Conservation (phyloP, 2,329 filamentous ascomycete species). For the Aspergillus sp. region DNA sequence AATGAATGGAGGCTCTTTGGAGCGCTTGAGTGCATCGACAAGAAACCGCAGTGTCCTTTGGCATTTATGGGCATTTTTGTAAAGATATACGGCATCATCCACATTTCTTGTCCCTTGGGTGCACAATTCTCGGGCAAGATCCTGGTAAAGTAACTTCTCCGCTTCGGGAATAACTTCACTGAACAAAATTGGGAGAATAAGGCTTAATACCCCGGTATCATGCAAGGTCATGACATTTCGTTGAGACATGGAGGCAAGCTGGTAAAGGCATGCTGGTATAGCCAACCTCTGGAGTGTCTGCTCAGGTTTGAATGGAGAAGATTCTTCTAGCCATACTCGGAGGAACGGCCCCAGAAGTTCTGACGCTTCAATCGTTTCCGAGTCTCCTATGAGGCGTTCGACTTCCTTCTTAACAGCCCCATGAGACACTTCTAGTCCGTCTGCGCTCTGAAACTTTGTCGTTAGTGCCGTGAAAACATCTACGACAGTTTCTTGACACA, state of each 20-base stretch:
- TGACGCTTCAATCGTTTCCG: constrained; percentile 44
- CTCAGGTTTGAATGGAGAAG: constrained; percentile 50
- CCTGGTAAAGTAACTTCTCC: constrained; percentile 62
- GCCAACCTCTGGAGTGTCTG: constrained; percentile 49
- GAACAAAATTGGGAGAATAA: constrained; percentile 65
- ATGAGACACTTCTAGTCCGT: constrained; percentile 14
- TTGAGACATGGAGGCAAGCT: constrained; percentile 61
- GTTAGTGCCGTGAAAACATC: constrained; percentile 58
- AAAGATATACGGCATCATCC: constrained; percentile 79
- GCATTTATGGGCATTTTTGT: constrained; percentile 55
- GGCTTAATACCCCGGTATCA: constrained; percentile 67
- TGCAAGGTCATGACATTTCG: constrained; percentile 72
- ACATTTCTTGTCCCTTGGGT: constrained; percentile 76
- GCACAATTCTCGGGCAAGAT: constrained; percentile 66
- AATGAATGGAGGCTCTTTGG: constrained; percentile 78
- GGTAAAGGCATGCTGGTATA: constrained; percentile 63
- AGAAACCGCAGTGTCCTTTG: constrained; percentile 65
- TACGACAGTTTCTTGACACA: constrained; percentile 74
- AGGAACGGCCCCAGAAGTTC: constrained; percentile 41
- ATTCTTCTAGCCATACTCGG: constrained; percentile 58
- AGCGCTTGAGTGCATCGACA: constrained; percentile 69
- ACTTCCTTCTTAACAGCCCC: constrained; percentile 30
- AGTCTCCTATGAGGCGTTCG: constrained; percentile 38
- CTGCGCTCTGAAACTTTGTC: constrained; percentile 25
- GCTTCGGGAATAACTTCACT: constrained; percentile 52